Base-by-base conservation (phyloP, 2,329 filamentous ascomycete species). In the Calcarisporium arbuscula region DNA sequence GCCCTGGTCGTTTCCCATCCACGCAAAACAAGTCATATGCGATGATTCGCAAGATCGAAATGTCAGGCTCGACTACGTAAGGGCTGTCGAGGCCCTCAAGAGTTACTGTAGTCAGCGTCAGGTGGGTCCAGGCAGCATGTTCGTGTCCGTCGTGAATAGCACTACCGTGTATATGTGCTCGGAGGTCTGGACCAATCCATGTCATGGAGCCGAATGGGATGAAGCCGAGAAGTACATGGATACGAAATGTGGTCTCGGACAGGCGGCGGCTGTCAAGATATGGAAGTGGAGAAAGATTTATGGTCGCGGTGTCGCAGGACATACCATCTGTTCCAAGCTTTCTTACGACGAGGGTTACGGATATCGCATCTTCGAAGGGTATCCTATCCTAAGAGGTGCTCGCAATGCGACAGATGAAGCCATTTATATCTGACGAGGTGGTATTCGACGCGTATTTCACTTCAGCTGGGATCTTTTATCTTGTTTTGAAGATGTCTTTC, bases 161-260 rank as follows among this genome's bases (percentile, higher is more conserved):
- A 36, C 38, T 3, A 28, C 27, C 6, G 38, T 31, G 2, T 40
- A 36, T 17, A 19, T 36, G 7, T 40, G 34, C 20, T 23, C 34
- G 7, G 26, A 30, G 2, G 20, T 12, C 7, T 20, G 22, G 2
- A 12, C 21, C 3, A 19, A 30, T 2, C 16, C 21, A 11, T n/a
- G 19, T 4, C 33, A 34, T 18, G 27, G 20, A 8, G n/a, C 8
- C 26, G 26, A 28, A 16, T 28, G n/a, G 8, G 26, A 8, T 8
- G 8, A 8, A 16, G 26, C 8, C 3, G 26, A 28, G 26, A 28
- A 16, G 26, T 12, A 12, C 12, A 28, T 28, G n/a, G n/a, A 28
- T 14, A 8, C n/a, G 12, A 16, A 9, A 8, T 28, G 26, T 15
- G 26, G 26, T 9, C 8, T 12, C 8, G 26, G 14, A 8, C 8